Evolutionary conservation across 1,284 basidiomycete genomes (phyloP).

Genomic region (Lentinula novae-zelandiae): DNA sequence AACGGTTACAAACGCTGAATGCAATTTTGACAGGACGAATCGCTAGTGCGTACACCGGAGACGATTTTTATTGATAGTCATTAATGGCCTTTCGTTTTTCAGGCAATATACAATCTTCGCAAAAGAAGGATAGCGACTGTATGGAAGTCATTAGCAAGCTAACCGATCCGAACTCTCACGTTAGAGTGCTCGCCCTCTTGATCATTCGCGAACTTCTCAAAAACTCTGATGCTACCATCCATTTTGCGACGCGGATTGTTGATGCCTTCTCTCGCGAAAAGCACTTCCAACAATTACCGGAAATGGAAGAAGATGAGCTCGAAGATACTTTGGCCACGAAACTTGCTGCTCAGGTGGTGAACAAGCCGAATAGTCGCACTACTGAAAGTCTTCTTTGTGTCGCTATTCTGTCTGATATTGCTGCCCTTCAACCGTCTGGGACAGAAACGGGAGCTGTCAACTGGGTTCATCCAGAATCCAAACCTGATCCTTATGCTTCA

Average conservation of each 20-base stretch:
- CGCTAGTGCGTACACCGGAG: conserved; percentile 49
- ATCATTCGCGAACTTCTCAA: conserved; percentile 45
- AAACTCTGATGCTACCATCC: neutral
- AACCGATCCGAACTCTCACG: conserved; percentile 44
- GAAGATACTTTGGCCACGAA: neutral
- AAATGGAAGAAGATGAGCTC: neutral
- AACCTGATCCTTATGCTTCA: conserved; percentile 36
- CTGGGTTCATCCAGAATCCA: conserved; percentile 46
- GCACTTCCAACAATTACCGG: neutral
- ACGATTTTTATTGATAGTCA: conserved; percentile 4
- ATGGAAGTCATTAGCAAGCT: conserved; percentile 46
- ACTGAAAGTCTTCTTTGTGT: conserved; percentile 39
- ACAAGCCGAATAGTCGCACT: conserved; percentile 55
- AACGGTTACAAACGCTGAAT: conserved; percentile 51
- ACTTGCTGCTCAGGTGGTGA: conserved; percentile 1
- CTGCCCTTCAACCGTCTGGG: conserved; percentile 40
- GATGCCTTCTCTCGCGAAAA: neutral
- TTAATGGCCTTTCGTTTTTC: conserved; percentile 8
- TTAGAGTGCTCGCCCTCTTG: conserved; percentile 56
- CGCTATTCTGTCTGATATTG: conserved; percentile 54
- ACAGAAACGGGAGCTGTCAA: conserved; percentile 26
- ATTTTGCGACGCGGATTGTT: neutral
- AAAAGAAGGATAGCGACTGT: conserved; percentile 27
- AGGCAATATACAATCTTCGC: conserved; percentile 62
- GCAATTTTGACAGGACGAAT: conserved; percentile 49